These are phyloP conservation scores for Boletus vinaceobasis DNA, from an alignment of 768 basidiomycete species.

Conservation along the genomic window DNA sequence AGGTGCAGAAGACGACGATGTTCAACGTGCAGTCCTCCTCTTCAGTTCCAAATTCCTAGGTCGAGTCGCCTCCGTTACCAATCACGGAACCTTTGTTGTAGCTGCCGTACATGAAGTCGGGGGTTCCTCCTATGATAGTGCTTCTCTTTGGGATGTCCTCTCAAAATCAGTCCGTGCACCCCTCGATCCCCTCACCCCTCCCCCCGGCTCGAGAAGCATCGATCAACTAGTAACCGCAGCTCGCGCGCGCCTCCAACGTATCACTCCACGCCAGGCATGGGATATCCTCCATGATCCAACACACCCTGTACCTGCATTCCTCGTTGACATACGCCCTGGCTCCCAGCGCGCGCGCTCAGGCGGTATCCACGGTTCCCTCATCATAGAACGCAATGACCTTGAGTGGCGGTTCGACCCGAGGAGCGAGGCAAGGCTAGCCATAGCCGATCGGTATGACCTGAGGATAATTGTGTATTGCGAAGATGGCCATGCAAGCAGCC, in stretches of 20 bases:
- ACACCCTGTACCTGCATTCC: constrained; percentile 58
- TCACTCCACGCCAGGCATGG: constrained; percentile 58
- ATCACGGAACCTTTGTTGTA: constrained; percentile 34
- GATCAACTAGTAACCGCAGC: constrained; percentile 54
- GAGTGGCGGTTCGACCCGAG: constrained; percentile 83
- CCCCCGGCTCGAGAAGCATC: constrained; percentile 61
- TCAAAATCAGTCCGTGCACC: constrained; percentile 57
- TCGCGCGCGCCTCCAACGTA: constrained; percentile 60
- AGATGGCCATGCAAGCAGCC: constrained; percentile 68
- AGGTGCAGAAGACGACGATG: constrained; percentile 50
- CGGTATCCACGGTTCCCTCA: constrained; percentile 60
- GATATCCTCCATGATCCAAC: constrained; percentile 53
- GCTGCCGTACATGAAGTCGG: constrained; percentile 56
- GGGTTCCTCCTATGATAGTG: constrained; percentile 54
- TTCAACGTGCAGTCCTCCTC: constrained; percentile 67
- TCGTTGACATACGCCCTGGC: constrained; percentile 75
- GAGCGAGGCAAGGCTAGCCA: constrained; percentile 50
- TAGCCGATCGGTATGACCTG: constrained; percentile 74
- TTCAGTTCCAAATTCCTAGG: constrained; percentile 68
- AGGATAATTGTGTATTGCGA: constrained; percentile 72
- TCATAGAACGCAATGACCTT: constrained; percentile 72
- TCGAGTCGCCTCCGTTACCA: constrained; percentile 42
- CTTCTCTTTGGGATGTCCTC: constrained; percentile 69
- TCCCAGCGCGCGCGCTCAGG: constrained; percentile 57
- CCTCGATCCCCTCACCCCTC: constrained; percentile 59